Evolutionary conservation across 352 stramenopile species (phyloP).

Genomic region (Phytophthora constricta): DNA sequence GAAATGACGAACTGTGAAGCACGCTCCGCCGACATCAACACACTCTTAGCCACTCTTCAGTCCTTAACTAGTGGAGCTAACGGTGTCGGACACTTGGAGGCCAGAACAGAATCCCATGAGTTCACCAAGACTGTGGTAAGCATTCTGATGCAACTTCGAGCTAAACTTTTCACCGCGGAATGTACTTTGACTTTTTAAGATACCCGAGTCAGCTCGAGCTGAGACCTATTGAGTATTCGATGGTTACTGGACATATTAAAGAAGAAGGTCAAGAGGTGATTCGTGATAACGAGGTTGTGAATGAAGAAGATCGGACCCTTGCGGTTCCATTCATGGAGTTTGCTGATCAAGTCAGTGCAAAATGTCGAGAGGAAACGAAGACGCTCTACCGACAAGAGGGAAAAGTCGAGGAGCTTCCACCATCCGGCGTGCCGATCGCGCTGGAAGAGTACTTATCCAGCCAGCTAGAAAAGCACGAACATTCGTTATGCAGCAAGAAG

Average conservation of each 20-base stretch:
- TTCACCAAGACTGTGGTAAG: constrained; percentile 35
- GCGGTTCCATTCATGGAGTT: constrained; percentile 55
- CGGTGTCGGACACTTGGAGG: neutral
- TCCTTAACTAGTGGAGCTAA: constrained; percentile 37
- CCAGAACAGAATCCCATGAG: constrained; percentile 1
- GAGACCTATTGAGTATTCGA: constrained; percentile 40
- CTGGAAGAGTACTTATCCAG: constrained; percentile 77
- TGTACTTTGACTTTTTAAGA: constrained; percentile 70
- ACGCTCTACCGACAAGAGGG: constrained; percentile 64
- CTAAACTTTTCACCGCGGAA: constrained; percentile 64
- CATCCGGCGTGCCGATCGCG: constrained; percentile 64
- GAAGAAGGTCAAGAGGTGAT: constrained; percentile 27
- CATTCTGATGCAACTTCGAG: constrained; percentile 59
- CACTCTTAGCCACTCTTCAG: constrained; percentile 63
- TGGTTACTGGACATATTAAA: constrained; percentile 13
- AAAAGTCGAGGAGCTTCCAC: constrained; percentile 70
- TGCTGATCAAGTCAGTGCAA: constrained; percentile 57
- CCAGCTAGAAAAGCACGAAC: constrained; percentile 60
- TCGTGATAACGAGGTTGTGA: constrained; percentile 49
- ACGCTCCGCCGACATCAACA: constrained; percentile 66
- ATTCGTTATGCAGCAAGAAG: constrained; percentile 65
- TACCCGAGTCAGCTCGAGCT: constrained; percentile 58
- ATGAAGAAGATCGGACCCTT: constrained; percentile 42
- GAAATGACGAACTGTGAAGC: constrained; percentile 85
- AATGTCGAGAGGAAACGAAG: constrained; percentile 67